Base-by-base conservation (phyloP, 2,329 filamentous ascomycete species). In the Neonectria magnoliae region DNA sequence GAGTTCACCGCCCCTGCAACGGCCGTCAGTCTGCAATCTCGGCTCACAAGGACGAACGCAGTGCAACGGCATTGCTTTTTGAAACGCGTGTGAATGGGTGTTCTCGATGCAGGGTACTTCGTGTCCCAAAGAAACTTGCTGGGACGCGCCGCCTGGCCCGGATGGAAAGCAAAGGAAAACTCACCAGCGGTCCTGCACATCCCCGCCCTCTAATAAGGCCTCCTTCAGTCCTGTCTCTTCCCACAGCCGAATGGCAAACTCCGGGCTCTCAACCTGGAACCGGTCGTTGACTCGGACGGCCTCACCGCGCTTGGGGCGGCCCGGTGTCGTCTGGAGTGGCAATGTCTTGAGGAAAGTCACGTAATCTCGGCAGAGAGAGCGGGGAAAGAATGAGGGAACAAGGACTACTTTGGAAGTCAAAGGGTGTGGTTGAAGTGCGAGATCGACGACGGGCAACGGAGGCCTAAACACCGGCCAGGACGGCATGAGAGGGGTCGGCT, bases 221-320 rank as follows among this genome's bases (percentile, higher is more conserved):
- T 91, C 87, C 71, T 86, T 89, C 68, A 98, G 79, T 0, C 91
- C 91, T 1, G 94, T 97, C 66, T 88, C 85, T 48, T 85, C 84
- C 94, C 94, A 98, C 14, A 98, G 79, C 59, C 86, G 83, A 72
- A 88, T 84, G 0, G 94, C 92, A 77, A 98, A 97, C 0, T 69
- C 78, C 29, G 87, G 79, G 80, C 98, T 94, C 29, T 94, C 83
- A 20, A 97, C 82, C 79, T 97, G 93, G 72, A 91, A 97, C 11
- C 95, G 89, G 76, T 98, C 95, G 76, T 98, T 98, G 51, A 97
- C 92, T 38, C 95, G 86, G 8, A 93, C 86, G 1, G 94, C 94
- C 60, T 96, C 90, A 52, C 92, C 93, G 66, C 88, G 90, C 77
- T 92, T 95, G 1, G 93, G 93, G 65, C 88, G 89, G 0, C 88